These are phyloP conservation scores for Pichia rugopelliculosa DNA, from an alignment of 805 yeast genomes.

Conservation along the genomic window DNA sequence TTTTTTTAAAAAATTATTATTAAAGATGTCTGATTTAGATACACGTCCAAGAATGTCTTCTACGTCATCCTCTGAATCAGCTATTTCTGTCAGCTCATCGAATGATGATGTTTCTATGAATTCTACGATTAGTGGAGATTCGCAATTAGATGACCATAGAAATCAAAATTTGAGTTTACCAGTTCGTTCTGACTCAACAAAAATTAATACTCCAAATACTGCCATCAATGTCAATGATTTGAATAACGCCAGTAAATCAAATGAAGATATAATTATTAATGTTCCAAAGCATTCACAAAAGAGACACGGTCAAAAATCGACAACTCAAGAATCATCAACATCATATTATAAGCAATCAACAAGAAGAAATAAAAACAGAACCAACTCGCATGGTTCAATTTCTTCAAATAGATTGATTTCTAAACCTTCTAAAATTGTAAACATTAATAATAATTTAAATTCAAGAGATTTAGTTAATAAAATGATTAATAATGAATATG, in stretches of 20 bases:
- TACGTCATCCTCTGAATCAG: constrained; percentile 17
- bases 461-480: constrained; percentile 26
- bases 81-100: constrained; percentile 24
- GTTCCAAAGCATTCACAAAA: background rate
- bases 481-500: constrained; percentile 20
- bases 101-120: constrained; percentile 27
- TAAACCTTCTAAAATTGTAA: constrained; percentile 5
- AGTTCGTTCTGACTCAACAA: constrained; percentile 23
- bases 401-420: background rate
- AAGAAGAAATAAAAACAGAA: background rate
- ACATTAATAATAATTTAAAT: constrained; percentile 8
- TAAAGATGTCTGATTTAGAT: background rate
- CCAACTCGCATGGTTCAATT: constrained; percentile 5
- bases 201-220: background rate
- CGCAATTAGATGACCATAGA: constrained; percentile 30
- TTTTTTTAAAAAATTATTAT: background rate
- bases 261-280: background rate
- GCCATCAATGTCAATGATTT: background rate
- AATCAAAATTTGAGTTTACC: constrained; percentile 29
- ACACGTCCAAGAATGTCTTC: background rate
- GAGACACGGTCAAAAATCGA: background rate
- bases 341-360: background rate
- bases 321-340: background rate
- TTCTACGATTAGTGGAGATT: constrained; percentile 31
- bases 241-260: background rate